phyloP scores from a whole-genome alignment of 202 grass and related monocot species.

The Setaria italica region DNA sequence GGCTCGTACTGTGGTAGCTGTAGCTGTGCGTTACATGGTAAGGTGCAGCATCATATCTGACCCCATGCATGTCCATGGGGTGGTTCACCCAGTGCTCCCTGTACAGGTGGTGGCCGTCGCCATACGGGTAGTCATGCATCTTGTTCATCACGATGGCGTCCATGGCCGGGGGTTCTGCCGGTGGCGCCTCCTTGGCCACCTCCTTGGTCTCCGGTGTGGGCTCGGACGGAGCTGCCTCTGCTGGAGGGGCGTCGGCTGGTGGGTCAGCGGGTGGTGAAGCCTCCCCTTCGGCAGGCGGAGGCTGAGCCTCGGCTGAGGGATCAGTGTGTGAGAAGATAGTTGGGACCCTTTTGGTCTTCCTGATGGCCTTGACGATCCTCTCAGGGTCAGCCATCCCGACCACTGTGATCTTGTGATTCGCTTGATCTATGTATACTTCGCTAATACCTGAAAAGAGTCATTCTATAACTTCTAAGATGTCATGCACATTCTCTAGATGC shows the following conservation, averaged over 20 bases:
- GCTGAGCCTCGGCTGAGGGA: constrained; percentile 24
- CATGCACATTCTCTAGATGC: constrained; percentile 14
- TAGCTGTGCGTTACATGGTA: constrained; percentile 57
- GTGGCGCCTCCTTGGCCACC: constrained; percentile 24
- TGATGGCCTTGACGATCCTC: constrained; percentile 85
- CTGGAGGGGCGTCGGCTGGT: constrained; percentile 41
- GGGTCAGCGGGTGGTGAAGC: constrained; percentile 36
- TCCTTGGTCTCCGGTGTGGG: constrained; percentile 37
- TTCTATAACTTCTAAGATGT: constrained; percentile 26
- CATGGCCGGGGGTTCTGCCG: constrained; percentile 31
- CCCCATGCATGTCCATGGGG: constrained; percentile 30
- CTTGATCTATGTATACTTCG: constrained; percentile 65
- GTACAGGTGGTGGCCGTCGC: constrained; percentile 16
- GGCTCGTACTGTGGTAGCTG: constrained; percentile 46
- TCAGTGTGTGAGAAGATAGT: constrained; percentile 68
- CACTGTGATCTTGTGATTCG: constrained; percentile 75
- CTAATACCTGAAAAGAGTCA: constrained; percentile 62
- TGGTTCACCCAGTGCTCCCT: constrained; percentile 49
- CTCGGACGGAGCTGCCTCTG: constrained; percentile 35
- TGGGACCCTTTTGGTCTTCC: constrained; percentile 71
- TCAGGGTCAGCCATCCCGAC: constrained; percentile 71
- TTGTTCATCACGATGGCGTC: constrained; percentile 44
- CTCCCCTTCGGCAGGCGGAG: constrained; percentile 39
- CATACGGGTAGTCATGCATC: constrained; percentile 55
- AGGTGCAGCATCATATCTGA: constrained; percentile 44